These are phyloP conservation scores for Nemania sp. DNA, from an alignment of 2,329 filamentous ascomycete species.

Conservation along the genomic window DNA sequence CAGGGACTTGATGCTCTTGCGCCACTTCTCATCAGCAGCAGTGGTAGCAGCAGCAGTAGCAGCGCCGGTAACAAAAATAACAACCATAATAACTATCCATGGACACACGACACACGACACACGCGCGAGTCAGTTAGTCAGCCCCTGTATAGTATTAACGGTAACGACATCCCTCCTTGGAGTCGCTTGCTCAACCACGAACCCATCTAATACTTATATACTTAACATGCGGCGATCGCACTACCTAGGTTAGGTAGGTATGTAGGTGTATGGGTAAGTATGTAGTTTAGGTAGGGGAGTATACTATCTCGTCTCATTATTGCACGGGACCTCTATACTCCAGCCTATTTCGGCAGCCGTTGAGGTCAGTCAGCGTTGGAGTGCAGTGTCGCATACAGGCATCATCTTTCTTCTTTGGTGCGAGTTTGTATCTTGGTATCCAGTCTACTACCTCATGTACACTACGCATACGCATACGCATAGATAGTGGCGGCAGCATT, in stretches of 20 bases:
- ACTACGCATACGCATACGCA: too few species aligned
- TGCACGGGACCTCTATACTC: conserved; percentile 26
- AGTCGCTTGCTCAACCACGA: conserved; percentile 18
- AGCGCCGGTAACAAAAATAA: too few species aligned
- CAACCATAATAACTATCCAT: background rate
- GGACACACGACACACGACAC: background rate
- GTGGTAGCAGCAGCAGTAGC: too few species aligned
- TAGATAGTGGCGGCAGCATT: conserved; percentile 15
- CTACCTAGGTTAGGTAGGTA: background rate
- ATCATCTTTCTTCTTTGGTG: conserved; percentile 12
- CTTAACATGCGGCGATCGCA: background rate
- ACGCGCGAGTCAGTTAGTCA: background rate
- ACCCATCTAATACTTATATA: background rate
- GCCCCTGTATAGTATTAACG: conserved; percentile 12
- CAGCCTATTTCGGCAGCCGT: conserved; percentile 33
- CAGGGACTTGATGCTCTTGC: conserved; percentile 30
- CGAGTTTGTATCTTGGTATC: conserved; percentile 7
- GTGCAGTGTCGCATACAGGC: conserved; percentile 36
- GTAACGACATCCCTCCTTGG: background rate
- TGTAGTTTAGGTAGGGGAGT: background rate
- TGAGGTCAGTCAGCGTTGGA: conserved; percentile 37
- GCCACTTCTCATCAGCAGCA: conserved; percentile 31
- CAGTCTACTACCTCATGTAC: too few species aligned
- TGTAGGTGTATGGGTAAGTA: too few species aligned
- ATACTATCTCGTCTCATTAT: conserved; percentile 9